A percentile compares a stretch with the other conserved stretches of the same genome.
Evolutionary conservation across 2,329 filamentous ascomycete species (phyloP).

Genomic region (Sporothrix euskadiensis): DNA sequence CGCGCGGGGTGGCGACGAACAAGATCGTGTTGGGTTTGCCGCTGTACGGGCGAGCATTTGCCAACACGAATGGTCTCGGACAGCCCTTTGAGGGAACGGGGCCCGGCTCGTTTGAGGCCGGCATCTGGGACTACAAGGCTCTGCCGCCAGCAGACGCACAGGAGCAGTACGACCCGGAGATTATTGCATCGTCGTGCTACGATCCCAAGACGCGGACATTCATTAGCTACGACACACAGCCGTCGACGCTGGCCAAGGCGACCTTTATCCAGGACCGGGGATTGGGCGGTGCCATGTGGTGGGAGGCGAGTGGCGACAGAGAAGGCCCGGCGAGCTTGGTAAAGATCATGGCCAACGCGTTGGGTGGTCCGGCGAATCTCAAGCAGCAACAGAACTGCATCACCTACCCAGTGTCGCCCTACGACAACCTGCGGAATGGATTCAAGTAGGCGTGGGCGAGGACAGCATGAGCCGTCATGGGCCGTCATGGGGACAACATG

Average conservation of each 20-base stretch:
- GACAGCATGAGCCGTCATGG: too few relatives aligned
- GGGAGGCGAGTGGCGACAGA: constrained; percentile 83
- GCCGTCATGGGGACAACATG: too few relatives aligned
- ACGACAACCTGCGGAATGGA: constrained; percentile 66
- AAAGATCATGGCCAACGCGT: constrained; percentile 57
- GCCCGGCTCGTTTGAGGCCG: constrained; percentile 78
- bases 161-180: constrained; percentile 63
- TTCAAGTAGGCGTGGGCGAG: constrained; percentile 41
- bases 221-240: constrained; percentile 75
- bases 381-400: constrained; percentile 60
- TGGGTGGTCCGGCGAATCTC: constrained; percentile 57
- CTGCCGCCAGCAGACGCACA: constrained; percentile 68
- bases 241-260: constrained; percentile 68
- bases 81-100: constrained; percentile 69
- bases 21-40: constrained; percentile 93
- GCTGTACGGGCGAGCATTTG: constrained; percentile 84
- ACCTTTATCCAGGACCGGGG: constrained; percentile 65
- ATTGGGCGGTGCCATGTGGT: constrained; percentile 95
- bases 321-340: constrained; percentile 67
- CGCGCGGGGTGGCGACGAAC: constrained; percentile 60
- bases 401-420: constrained; percentile 65
- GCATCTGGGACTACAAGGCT: constrained; percentile 85
- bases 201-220: constrained; percentile 62
- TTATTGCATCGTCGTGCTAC: constrained; percentile 77
- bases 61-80: constrained; percentile 74